Evolutionary conservation across 106 monocot genomes (phyloP).

Genomic region (Apostasia ramifera): DNA sequence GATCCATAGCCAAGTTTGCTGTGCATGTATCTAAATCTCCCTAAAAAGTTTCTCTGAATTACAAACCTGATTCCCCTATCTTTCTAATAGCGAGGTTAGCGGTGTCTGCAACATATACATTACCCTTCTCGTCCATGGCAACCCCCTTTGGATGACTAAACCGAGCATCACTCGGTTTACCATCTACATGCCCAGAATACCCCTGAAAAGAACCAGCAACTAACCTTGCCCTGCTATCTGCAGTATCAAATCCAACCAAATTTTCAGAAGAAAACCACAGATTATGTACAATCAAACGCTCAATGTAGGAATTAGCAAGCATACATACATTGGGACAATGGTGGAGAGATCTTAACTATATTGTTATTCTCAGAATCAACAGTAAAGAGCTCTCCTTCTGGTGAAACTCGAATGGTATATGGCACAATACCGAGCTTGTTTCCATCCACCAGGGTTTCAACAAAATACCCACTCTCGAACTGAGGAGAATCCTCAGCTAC

Average conservation of each 20-base stretch:
- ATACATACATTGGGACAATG: slow-evolving; percentile 90
- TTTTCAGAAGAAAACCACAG: background rate
- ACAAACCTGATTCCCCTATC: slow-evolving; percentile 80
- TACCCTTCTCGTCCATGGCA: slow-evolving; percentile 89
- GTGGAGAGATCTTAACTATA: slow-evolving; percentile 61
- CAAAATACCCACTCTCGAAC: slow-evolving; percentile 87
- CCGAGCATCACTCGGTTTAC: slow-evolving; percentile 90
- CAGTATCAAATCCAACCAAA: slow-evolving; percentile 6
- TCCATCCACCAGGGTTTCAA: slow-evolving; percentile 93
- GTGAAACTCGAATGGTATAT: slow-evolving; percentile 74
- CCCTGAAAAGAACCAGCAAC: slow-evolving; percentile 98
- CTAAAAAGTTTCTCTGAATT: background rate
- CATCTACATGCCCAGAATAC: slow-evolving; percentile 89
- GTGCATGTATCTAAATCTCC: too few species aligned
- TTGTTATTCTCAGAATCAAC: slow-evolving; percentile 78
- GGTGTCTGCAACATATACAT: slow-evolving; percentile 92
- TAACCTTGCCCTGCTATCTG: slow-evolving; percentile 92
- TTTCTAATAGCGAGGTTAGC: slow-evolving; percentile 90
- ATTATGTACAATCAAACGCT: background rate
- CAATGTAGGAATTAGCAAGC: background rate
- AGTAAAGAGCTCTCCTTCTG: slow-evolving; percentile 78
- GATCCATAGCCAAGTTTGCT: too few species aligned
- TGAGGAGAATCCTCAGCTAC: slow-evolving; percentile 71
- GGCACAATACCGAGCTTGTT: slow-evolving; percentile 87
- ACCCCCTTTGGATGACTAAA: slow-evolving; percentile 86